Conservation (phyloP, 257 asterid genomes). For the Capsicum chinense region DNA sequence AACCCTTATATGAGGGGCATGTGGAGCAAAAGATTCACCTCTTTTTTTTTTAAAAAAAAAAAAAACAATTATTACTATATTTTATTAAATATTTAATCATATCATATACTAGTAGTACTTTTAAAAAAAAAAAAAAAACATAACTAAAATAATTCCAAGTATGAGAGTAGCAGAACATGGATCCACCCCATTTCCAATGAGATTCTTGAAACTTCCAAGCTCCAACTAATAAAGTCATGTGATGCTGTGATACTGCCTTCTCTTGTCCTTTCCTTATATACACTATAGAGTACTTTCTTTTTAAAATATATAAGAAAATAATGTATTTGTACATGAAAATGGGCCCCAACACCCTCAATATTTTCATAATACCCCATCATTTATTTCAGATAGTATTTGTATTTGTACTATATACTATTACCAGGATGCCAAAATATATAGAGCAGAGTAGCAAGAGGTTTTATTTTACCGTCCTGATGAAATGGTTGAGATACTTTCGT, state of each 20-base stretch:
- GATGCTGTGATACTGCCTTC: conserved; percentile 48
- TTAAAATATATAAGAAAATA: too few relatives aligned
- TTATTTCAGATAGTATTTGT: background rate
- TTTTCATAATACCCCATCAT: background rate
- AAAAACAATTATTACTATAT: conserved; percentile 17
- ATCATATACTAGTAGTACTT: background rate
- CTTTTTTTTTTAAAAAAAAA: background rate
- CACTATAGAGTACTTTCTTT: too few relatives aligned
- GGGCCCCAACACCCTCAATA: background rate
- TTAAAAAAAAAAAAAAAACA: too few relatives aligned
- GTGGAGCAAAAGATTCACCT: conserved; percentile 56
- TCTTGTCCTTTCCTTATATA: conserved; percentile 40
- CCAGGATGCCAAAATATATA: background rate
- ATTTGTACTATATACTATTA: too few relatives aligned
- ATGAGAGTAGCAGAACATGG: conserved; percentile 48
- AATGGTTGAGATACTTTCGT: too few relatives aligned
- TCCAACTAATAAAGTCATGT: conserved; percentile 69
- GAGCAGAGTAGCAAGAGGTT: too few relatives aligned
- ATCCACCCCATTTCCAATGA: conserved; percentile 60
- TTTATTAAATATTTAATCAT: conserved; percentile 23
- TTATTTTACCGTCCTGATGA: too few relatives aligned
- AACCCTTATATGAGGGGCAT: conserved; percentile 46
- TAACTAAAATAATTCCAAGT: background rate
- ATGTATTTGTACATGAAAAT: background rate
- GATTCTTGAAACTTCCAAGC: conserved; percentile 38